Evolutionary conservation across 2,329 filamentous ascomycete species (phyloP), one percentile per base, ranked within the genome.

Genomic region (Chrysoporthe deuterocubensis): DNA sequence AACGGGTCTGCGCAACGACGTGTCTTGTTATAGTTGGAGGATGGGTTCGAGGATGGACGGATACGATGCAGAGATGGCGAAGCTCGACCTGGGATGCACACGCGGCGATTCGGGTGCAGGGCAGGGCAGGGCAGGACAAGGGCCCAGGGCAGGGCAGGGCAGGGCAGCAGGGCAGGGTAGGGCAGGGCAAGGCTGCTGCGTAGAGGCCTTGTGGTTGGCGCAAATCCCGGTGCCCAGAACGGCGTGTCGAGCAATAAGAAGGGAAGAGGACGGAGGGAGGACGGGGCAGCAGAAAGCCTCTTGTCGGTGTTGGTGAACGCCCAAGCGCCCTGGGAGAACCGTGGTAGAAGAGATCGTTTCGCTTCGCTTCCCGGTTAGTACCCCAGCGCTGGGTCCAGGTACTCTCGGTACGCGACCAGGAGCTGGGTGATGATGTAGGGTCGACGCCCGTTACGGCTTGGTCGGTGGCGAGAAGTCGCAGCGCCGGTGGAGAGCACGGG

Each of bases 11-110:
- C 81, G 84, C 80, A 81, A 83, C 83, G 81, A 87, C 84, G 85
- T 87, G 85, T 87, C 84, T 84, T 83, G 84, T 85, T 84, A 83
- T 83, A 84, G 84, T 87, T 87, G 84, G 84, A 78, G 76, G 82
- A 80, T 73, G 74, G 65, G 65, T 74, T 60, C 57, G 37, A 71
- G 69, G 71, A 73, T 72, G 72, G 74, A 72, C 70, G 56, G 56
- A 65, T 37, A 44, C n/a, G 43, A 44, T 58, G 54, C 42, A 73
- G 72, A 74, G 70, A 76, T 65, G 72, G 71, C 71, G 72, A 74
- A 77, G 74, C 70, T 73, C 72, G 73, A 62, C 65, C 65, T 73
- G 76, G 77, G 76, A 77, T 78, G 77, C 79, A 79, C 79, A 79
- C 72, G 74, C 18, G 48, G 60, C 59, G 46, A 63, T 40, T 26